Evolutionary conservation across 257 asterid species (phyloP), one percentile per base, ranked within the genome.

Genomic region (Plectranthus barbatus): DNA sequence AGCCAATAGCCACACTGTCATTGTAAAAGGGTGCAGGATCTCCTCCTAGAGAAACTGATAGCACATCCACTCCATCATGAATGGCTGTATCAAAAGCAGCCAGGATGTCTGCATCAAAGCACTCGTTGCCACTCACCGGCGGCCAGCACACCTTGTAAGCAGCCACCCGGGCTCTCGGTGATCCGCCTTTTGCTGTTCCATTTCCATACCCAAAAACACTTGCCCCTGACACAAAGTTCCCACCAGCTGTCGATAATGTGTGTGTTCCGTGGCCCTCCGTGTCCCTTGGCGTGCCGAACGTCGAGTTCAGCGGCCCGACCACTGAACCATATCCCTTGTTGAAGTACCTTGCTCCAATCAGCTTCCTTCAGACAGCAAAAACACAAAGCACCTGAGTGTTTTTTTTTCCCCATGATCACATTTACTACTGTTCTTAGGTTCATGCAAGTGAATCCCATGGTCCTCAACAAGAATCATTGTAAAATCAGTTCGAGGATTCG

Each of bases 61-160:
- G 74, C 68, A 91, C 96, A 18, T 91, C 95, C n/a, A 88, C 96
- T 0, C 98, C 92, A 60, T 91, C 98, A 21, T 88, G 87, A 36
- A 91, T 91, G 23, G 98, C 98, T 45, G 39, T 46, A 17, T 91
- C 98, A 17, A 91, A 86, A 55, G 81, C 98, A 57, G 95, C 94
- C 78, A 91, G 70, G 41, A 91, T 82, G 50, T 91, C 98, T 0
- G 98, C 94, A 57, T 88, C 98, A 24, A 78, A 84, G 84, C 98
- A 91, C 53, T 82, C 95, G 2, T 76, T 78, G 9, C 84, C 85
- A 4, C 45, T 62, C n/a, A 80, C 74, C 0, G 95, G 92, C 45
- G 98, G 88, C 88, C 88, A 88, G 69, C 98, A 91, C 26, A 90
- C 98, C 79, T 88, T 91, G 79, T 91, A 91, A 24, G 98, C 87